Percentiles rank a stretch among this genome's conserved stretches.
Conservation (phyloP, 129 eudicot genomes). For the Tanacetum coccineum region DNA sequence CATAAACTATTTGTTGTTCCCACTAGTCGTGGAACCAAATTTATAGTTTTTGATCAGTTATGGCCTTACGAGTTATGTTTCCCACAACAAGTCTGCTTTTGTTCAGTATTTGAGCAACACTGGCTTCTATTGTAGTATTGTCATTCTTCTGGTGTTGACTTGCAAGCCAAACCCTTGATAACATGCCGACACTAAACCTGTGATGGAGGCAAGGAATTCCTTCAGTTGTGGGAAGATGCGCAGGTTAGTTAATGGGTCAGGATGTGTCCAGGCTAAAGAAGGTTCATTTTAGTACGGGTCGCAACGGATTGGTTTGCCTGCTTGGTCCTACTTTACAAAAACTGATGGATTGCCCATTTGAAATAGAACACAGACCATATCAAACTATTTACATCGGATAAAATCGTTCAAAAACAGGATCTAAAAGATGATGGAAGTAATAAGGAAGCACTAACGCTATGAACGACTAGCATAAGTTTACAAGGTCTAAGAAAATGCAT, state of each 20-base stretch:
- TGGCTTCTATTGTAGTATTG: background rate
- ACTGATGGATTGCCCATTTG: too few species aligned
- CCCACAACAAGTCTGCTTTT: background rate
- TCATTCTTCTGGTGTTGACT: slow-evolving; percentile 46
- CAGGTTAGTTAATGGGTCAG: too few species aligned
- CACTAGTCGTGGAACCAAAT: background rate
- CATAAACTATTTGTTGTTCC: slow-evolving; percentile 6
- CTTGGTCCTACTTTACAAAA: too few species aligned
- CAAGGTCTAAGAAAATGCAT: background rate
- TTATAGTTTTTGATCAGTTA: background rate
- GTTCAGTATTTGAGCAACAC: background rate
- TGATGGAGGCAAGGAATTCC: background rate
- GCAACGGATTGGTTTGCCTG: too few species aligned
- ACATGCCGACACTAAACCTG: slow-evolving; percentile 83
- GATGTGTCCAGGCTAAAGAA: too few species aligned
- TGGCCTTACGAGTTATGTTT: too few species aligned
- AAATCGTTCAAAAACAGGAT: background rate
- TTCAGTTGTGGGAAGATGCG: too few species aligned
- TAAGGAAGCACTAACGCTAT: background rate
- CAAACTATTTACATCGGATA: too few species aligned
- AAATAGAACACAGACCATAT: too few species aligned
- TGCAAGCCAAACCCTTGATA: slow-evolving; percentile 64
- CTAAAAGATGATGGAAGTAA: background rate
- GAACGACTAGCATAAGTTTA: background rate
- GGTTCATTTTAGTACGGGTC: too few species aligned